Conservation (phyloP, 768 basidiomycete species). For the Pulveroboletus ravenelii region DNA sequence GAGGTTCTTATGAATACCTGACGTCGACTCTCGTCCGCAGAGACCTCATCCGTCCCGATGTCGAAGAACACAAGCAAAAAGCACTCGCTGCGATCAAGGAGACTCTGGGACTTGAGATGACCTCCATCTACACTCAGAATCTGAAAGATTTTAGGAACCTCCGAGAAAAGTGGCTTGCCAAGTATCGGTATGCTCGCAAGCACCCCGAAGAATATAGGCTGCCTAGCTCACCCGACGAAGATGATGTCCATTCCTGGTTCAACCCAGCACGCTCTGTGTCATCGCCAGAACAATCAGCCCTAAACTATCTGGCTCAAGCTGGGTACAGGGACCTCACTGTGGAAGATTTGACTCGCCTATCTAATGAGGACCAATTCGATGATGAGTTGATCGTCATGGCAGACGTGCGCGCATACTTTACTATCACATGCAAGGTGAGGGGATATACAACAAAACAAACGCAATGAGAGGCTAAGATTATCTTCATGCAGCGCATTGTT, state of each 20-base stretch:
- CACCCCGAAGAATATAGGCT: not conserved
- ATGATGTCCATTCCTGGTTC: too few species aligned
- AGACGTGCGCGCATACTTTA: conserved; percentile 52
- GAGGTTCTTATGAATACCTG: not conserved
- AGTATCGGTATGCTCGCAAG: conserved; percentile 19
- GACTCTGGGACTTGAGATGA: conserved; percentile 35
- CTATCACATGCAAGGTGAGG: conserved; percentile 49
- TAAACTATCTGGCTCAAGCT: conserved; percentile 23
- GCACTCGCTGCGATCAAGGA: conserved; percentile 28
- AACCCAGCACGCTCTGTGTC: not conserved
- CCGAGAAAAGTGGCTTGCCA: conserved; percentile 22
- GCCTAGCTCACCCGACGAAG: not conserved
- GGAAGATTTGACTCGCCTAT: conserved; percentile 26
- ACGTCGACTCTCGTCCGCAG: conserved; percentile 16
- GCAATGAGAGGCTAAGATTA: not conserved
- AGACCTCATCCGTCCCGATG: conserved; percentile 21
- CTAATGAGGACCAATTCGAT: conserved; percentile 27
- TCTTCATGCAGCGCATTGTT: conserved; percentile 42
- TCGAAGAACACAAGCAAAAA: conserved; percentile 25
- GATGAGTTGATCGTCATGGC: conserved; percentile 51
- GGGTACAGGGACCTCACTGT: conserved; percentile 22
- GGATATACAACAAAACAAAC: not conserved
- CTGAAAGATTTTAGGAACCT: conserved; percentile 17
- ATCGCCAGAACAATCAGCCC: too few species aligned
- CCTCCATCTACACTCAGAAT: conserved; percentile 39